Evolutionary conservation across 805 yeast genomes (phyloP), one percentile per base, ranked within the genome.

Genomic region (Starmerella floris): DNA sequence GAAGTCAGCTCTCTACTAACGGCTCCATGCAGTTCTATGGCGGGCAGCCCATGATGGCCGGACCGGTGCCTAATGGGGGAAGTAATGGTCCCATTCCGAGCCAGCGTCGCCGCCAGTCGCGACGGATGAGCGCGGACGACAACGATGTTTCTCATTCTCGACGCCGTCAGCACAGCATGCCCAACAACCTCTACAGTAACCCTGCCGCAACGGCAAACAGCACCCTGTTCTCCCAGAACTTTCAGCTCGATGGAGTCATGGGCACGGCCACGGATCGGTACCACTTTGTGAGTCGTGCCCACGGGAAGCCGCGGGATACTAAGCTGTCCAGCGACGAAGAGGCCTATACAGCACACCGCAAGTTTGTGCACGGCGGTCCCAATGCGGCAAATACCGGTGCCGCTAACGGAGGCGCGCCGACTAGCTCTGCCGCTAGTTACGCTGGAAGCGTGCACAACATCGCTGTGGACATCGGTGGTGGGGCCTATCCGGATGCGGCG

Each of bases 171-270:
- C 48, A 45, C 21, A 38, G 46, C 27, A 39, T 43, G 32, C 42
- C 50, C 23, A 40, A 35, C 34, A 37, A 35, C 30, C 16, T 30
- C 17, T 36, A 30, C 30, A 34, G 13, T 8, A 17, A 11, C 17
- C 41, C 31, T 4, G 31, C 31, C 6, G 33, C 37, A 3, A 9
- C 22, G 16, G 16, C 36, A 3, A 40, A 22, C 34, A 28, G 23
- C 37, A 43, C 39, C 25, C 42, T 52, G 25, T 55, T 52, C 41
- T 57, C 62, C n/a, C 63, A 60, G 45, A 51, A 46, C 38, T 45
- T 60, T 44, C 61, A 59, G 40, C 56, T 59, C 8, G 59, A 53
- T 36, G 56, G 57, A 27, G 51, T 58, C 30, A 45, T 51, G 46
- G 45, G 43, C 13, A 20, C 49, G 15, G 51, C 53, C 15, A 56